Evolutionary conservation across 208 protist genomes (phyloP).

Genomic region (Endotrypanum monterogeii): DNA sequence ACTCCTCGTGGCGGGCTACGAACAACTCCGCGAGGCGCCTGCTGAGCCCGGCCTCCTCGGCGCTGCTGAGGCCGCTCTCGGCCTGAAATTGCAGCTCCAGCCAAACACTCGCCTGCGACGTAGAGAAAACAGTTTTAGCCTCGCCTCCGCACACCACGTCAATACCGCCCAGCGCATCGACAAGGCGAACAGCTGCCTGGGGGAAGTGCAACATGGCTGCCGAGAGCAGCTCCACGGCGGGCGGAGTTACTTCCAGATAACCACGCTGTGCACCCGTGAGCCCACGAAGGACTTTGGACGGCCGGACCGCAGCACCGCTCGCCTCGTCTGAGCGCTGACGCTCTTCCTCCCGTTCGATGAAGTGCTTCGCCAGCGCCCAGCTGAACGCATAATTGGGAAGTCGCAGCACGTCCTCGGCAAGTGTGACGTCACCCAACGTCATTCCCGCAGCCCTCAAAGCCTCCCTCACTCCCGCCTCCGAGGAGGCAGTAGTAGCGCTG

Average conservation of each 20-base stretch:
- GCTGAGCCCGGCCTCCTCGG: conserved; percentile 12
- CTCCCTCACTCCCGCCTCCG: conserved; percentile 5
- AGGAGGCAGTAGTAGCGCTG: background rate
- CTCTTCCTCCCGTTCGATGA: conserved; percentile 60
- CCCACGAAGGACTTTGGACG: conserved; percentile 59
- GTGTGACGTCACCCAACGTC: conserved; percentile 4
- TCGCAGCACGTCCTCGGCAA: conserved; percentile 32
- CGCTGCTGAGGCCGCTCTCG: background rate
- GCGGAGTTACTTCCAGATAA: conserved; percentile 34
- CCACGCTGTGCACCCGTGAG: conserved; percentile 40
- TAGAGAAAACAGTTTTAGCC: conserved; percentile 16
- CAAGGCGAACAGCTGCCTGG: conserved; percentile 48
- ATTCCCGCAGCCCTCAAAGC: conserved; percentile 1
- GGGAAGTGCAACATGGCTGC: conserved; percentile 64
- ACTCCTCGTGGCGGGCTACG: conserved; percentile 65
- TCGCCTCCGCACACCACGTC: conserved; percentile 29
- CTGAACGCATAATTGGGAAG: conserved; percentile 82
- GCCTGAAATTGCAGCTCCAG: conserved; percentile 3
- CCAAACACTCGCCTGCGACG: conserved; percentile 7
- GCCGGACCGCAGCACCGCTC: conserved; percentile 10
- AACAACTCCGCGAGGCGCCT: conserved; percentile 51
- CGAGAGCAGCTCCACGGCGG: conserved; percentile 49
- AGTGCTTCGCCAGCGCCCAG: conserved; percentile 71
- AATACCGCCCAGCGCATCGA: conserved; percentile 47
- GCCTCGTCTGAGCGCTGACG: conserved; percentile 10